Evolutionary conservation across 2,329 filamentous ascomycete genomes (phyloP), one percentile per base, ranked within the genome.

Genomic region (Trichoderma koningii): DNA sequence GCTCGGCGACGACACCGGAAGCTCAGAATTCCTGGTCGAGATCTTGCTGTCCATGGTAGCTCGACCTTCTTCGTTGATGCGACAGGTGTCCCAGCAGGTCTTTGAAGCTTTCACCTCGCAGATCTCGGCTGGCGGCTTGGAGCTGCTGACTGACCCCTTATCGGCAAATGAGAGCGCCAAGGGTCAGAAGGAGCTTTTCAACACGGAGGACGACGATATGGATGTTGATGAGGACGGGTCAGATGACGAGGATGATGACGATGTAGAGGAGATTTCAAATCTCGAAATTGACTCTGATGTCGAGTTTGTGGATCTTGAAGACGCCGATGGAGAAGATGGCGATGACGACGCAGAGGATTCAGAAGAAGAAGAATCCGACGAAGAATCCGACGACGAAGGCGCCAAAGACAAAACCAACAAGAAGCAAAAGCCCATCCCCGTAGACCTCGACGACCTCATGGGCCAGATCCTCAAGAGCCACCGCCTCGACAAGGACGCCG

Each of bases 11-110:
- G 81, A 86, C 70, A 76, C 80, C 1, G 85, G 84, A 7, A 81
- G 82, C 12, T 90, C 92, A 0, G 88, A 91, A 71, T 83, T 92
- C 28, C 78, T 97, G 9, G 87, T 97, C 2, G 95, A 98, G 72
- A 90, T 98, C 59, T 78, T 99, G 7, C 81, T 98, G n/a, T 91
- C 92, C 60, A 92, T 98, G 78, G 86, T 96, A 2, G 91, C 93
- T 0, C 92, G 92, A 67, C 91, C 89, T 3, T 97, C 93, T 1
- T 87, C 89, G 10, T 81, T 98, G 59, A 91, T 96, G 80, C 87
- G 92, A 34, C 92, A 93, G 71, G 89, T 96, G 61, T 92, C 92
- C 6, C 89, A 94, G 73, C 90, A 95, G 72, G 93, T 96, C 0
- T 98, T 98, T 74, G 85, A 89, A 26, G 87, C 89, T 1, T 97